Evolutionary conservation across 306 rosid genomes (phyloP).

Genomic region (Rosa multiflora): DNA sequence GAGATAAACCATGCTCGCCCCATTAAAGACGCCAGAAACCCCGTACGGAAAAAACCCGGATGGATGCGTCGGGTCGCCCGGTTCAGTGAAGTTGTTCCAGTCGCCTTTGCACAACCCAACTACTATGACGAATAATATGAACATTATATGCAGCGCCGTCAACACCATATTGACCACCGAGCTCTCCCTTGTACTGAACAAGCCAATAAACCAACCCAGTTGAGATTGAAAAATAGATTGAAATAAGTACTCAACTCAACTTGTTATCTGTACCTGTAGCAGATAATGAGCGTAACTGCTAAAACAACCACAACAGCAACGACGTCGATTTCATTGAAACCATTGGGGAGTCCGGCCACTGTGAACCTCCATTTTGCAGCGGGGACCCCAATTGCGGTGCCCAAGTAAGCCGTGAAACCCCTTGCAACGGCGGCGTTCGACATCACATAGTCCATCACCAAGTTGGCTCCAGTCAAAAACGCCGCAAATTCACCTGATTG

Average conservation of each 20-base stretch:
- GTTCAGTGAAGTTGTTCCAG: conserved; percentile 67
- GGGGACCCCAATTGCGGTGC: conserved; percentile 69
- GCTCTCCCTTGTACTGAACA: conserved; percentile 70
- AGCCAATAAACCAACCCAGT: too few relatives aligned
- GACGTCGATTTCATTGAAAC: conserved; percentile 70
- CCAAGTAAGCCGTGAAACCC: conserved; percentile 64
- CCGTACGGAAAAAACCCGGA: conserved; percentile 77
- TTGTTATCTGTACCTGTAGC: conserved; percentile 51
- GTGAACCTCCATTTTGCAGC: conserved; percentile 66
- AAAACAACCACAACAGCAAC: conserved; percentile 72
- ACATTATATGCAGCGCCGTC: conserved; percentile 71
- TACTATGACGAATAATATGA: conserved; percentile 66
- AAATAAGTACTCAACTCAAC: too few relatives aligned
- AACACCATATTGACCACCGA: conserved; percentile 73
- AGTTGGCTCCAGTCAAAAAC: conserved; percentile 78
- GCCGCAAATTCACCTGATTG: conserved; percentile 78
- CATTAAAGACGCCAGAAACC: conserved; percentile 63
- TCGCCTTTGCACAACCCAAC: conserved; percentile 71
- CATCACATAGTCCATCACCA: conserved; percentile 88
- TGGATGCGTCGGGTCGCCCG: conserved; percentile 52
- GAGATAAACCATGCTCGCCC: conserved; percentile 75
- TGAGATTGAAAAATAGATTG: too few relatives aligned
- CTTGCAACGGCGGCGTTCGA: conserved; percentile 94
- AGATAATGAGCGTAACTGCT: conserved; percentile 62
- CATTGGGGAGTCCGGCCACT: conserved; percentile 53